Conservation (phyloP, 306 rosid genomes). For the Albizia julibrissin region DNA sequence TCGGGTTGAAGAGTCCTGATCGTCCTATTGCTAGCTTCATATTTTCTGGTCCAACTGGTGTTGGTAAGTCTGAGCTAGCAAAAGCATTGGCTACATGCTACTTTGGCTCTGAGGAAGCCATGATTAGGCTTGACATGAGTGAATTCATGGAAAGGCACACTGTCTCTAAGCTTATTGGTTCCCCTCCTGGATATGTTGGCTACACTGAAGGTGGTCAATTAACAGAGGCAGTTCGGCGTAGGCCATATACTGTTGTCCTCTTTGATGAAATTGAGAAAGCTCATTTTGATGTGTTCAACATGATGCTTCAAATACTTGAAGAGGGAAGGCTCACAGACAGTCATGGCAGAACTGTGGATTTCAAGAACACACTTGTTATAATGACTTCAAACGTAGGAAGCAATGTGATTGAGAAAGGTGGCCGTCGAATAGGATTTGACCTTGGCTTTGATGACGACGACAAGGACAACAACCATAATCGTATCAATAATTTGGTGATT, state of each 20-base stretch:
- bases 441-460: constrained; percentile 79
- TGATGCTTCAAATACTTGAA: constrained; percentile 97
- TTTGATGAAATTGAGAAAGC: constrained; percentile 98
- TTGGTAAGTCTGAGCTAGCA: constrained; percentile 94
- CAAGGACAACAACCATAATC: constrained; percentile 84
- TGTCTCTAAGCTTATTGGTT: constrained; percentile 91
- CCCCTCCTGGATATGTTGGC: constrained; percentile 98
- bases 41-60: constrained; percentile 98
- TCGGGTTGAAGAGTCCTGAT: constrained; percentile 89
- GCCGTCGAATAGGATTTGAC: constrained; percentile 84
- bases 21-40: constrained; percentile 98
- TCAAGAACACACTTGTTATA: constrained; percentile 89
- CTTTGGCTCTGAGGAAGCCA: constrained; percentile 95
- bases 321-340: constrained; percentile 95
- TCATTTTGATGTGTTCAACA: constrained; percentile 95
- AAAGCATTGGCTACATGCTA: constrained; percentile 97
- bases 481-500: constrained; percentile 89
- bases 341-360: constrained; percentile 90
- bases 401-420: constrained; percentile 96
- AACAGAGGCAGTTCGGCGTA: constrained; percentile 97
- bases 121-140: constrained; percentile 98
- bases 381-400: constrained; percentile 98
- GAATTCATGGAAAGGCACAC: constrained; percentile 98
- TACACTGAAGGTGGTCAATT: constrained; percentile 96
- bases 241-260: constrained; percentile 96